Evolutionary conservation across 371 early-diverging fungal species (phyloP).

Genomic region (Mortierella sp.): DNA sequence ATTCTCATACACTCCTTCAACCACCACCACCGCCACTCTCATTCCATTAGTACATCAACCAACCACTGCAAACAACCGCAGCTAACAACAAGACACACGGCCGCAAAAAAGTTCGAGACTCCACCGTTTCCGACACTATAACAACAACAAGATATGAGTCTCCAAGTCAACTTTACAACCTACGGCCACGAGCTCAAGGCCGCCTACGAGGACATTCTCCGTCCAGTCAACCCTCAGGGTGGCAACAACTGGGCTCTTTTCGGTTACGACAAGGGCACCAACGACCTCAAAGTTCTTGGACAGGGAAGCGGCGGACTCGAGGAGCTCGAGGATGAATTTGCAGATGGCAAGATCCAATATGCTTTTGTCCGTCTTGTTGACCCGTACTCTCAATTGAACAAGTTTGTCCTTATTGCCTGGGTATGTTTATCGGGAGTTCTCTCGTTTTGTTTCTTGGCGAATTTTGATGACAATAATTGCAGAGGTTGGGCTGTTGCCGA

Average conservation of each 20-base stretch:
- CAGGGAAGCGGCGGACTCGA: slow-evolving; percentile 87
- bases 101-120: background rate
- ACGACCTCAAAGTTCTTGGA: slow-evolving; percentile 83
- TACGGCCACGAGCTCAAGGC: slow-evolving; percentile 71
- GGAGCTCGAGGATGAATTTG: slow-evolving; percentile 92
- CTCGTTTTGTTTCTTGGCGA: background rate
- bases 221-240: slow-evolving; percentile 40
- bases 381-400: slow-evolving; percentile 89
- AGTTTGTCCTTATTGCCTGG: slow-evolving; percentile 95
- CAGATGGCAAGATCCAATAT: slow-evolving; percentile 91
- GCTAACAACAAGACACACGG: background rate
- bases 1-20: background rate
- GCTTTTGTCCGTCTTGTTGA: slow-evolving; percentile 90
- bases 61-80: background rate
- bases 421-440: slow-evolving; percentile 58
- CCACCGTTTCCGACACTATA: background rate
- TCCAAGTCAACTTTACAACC: slow-evolving; percentile 77
- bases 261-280: slow-evolving; percentile 87
- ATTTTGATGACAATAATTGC: background rate
- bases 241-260: slow-evolving; percentile 85
- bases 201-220: slow-evolving; percentile 81
- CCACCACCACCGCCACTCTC: background rate
- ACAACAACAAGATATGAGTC: slow-evolving; percentile 60
- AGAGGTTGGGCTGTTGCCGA: background rate
- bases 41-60: background rate